Conservation (phyloP, 2,329 filamentous ascomycete species). For the Nemania bipapillata region DNA sequence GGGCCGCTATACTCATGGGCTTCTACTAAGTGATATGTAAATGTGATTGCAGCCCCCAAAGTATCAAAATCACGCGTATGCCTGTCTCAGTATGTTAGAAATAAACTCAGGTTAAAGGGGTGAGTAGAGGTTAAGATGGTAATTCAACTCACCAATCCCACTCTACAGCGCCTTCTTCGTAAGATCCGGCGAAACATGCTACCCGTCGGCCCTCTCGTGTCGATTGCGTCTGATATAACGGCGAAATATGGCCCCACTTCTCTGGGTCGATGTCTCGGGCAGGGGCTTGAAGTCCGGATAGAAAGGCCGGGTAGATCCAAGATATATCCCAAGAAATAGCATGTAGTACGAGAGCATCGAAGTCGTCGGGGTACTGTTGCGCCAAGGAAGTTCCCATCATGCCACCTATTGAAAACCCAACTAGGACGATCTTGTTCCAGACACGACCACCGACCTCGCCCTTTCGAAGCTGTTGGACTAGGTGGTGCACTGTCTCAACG, state of each 20-base stretch:
- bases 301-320: conserved; percentile 40
- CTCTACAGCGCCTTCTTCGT: conserved; percentile 30
- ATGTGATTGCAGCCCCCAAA: conserved; percentile 39
- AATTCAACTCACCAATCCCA: conserved; percentile 29
- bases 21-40: conserved; percentile 38
- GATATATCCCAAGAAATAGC: conserved; percentile 35
- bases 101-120: background rate
- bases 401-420: conserved; percentile 33
- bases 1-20: conserved; percentile 35
- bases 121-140: background rate
- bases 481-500: conserved; percentile 39
- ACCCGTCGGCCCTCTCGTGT: conserved; percentile 33
- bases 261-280: conserved; percentile 33
- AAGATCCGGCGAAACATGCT: conserved; percentile 39
- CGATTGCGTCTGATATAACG: conserved; percentile 38
- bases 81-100: background rate
- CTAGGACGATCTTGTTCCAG: conserved; percentile 34
- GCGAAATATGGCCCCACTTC: conserved; percentile 34
- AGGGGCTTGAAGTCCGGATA: conserved; percentile 37
- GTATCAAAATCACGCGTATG: conserved; percentile 38
- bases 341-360: conserved; percentile 34
- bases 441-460: conserved; percentile 26
- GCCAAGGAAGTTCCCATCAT: conserved; percentile 35
- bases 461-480: conserved; percentile 36
- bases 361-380: conserved; percentile 36